Base-by-base conservation (phyloP, 768 basidiomycete species). In the Leccinum uliginosum region DNA sequence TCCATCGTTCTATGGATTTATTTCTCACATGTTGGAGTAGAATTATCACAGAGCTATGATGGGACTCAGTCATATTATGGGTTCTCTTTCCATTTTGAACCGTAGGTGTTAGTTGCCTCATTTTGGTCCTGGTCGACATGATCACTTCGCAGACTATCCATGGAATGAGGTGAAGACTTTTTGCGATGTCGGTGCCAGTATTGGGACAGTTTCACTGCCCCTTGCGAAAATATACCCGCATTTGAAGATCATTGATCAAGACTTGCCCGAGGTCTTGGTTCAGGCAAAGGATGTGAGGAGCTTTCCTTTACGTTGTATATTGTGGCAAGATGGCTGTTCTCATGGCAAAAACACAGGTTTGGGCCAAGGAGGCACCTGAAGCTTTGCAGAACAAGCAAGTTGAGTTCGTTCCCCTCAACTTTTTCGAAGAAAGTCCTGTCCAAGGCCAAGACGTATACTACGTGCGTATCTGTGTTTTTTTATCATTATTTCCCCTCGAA, bases 111-210 rank as follows among this genome's bases (percentile, higher is more conserved):
- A 8, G 8, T 21, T 17, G 10, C 10, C n/a, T 50, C 34, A 34
- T 7, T 29, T 35, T 51, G 3, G 1, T 53, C 11, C 11, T 14
- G 7, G 23, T 0, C 21, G 27, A 51, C 12, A 7, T 3, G n/a
- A 17, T 47, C 17, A 10, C 23, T 56, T 32, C 0, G 1, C 6
- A 71, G 64, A 70, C 44, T 60, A 64, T 59, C 62, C 67, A 27
- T 60, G 72, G 72, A 32, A 60, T 55, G 60, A 58, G 50, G 55
- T 64, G 24, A 55, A 62, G 29, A 63, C 65, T 9, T 56, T 74
- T 32, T 66, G 67, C 11, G 71, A 72, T 49, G 57, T 72, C 21
- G 71, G 71, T 5, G 63, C 70, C 11, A 65, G 71, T n/a, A 26
- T 67, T 5, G 71, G 71, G 6, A 61, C 65, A 1, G 54, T 72